Evolutionary conservation across 768 basidiomycete species (phyloP), one percentile per base, ranked within the genome.

Genomic region (Tricholoma sp.): DNA sequence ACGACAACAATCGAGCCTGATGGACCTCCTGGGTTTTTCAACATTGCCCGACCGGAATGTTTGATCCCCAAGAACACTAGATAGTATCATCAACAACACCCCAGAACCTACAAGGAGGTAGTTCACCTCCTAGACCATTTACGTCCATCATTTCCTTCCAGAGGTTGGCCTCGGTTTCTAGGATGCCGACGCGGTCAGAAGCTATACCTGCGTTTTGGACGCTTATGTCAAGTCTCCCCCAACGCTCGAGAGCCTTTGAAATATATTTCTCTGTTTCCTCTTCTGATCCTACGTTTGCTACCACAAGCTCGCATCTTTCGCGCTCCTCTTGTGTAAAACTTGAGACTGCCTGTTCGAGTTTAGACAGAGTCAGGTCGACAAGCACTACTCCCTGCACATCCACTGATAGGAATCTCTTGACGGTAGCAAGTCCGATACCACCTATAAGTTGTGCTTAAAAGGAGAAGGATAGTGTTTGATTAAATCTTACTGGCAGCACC

Each of bases 1-100:
- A 55, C 58, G 44, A 61, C 59, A 6, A 63, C 51, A 34, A 63
- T 63, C 8, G 63, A 61, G 2, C 63, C 63, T 13, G 55, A 57
- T 5, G 56, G 31, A 17, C 57, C 48, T 20, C 50, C 59, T 4
- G 59, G 52, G 33, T 60, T 60, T 12, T 47, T 54, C 33, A 57
- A 33, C 59, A 57, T 60, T 17, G 59, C 57, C 18, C 53, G 52
- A 8, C 51, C 53, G 13, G 57, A 49, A 34, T 57, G 52, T 41
- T 60, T 54, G 20, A 60, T 60, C 37, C 57, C 59, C 28, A 60
- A 52, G 39, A 60, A 57, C 18, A 60, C 59, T 60, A 28, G 6
- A 33, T 12, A 37, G 13, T 6, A 20, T 33, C 20, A 17, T n/a
- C 17, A 8, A 28, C 50, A 24, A 6, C 15, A 17, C 5, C 10